These are phyloP conservation scores for Exophiala sp. DNA, from an alignment of 2,329 filamentous ascomycete genomes.

Conservation along the genomic window DNA sequence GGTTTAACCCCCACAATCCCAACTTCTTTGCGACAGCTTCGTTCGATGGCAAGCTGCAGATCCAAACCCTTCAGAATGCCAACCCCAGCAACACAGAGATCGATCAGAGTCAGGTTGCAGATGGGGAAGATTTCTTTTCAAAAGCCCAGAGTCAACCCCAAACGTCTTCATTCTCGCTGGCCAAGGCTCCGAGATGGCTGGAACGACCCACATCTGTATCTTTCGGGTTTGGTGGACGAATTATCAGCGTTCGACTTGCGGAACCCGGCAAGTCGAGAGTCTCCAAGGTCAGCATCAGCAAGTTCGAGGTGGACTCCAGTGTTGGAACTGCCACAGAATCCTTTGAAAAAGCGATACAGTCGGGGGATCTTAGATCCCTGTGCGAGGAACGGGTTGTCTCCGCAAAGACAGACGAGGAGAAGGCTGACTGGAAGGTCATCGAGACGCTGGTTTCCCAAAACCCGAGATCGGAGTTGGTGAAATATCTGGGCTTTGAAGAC, in stretches of 20 bases:
- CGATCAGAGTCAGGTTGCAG: constrained; percentile 60
- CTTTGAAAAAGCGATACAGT: constrained; percentile 75
- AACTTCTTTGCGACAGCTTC: constrained; percentile 89
- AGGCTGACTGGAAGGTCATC: constrained; percentile 92
- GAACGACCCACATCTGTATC: constrained; percentile 77
- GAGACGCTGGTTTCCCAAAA: constrained; percentile 79
- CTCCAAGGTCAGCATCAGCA: constrained; percentile 76
- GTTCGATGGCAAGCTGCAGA: constrained; percentile 90
- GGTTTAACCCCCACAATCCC: constrained; percentile 90
- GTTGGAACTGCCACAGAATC: constrained; percentile 77
- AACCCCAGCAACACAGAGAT: constrained; percentile 68
- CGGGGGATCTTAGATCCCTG: constrained; percentile 69
- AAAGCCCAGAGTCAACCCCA: constrained; percentile 89
- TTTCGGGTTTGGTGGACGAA: constrained; percentile 92
- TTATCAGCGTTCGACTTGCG: constrained; percentile 64
- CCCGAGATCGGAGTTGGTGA: constrained; percentile 76
- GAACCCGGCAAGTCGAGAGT: constrained; percentile 57
- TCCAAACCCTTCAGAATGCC: constrained; percentile 92
- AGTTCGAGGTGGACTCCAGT: constrained; percentile 81
- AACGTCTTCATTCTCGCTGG: constrained; percentile 78
- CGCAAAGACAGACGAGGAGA: constrained; percentile 81
- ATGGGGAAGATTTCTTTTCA: constrained; percentile 94
- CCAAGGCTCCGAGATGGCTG: constrained; percentile 83
- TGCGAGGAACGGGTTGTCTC: constrained; percentile 71
- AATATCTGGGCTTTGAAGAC: constrained; percentile 81